Conservation (phyloP, 108 stramenopile species). For the Nitzschia putrida region DNA sequence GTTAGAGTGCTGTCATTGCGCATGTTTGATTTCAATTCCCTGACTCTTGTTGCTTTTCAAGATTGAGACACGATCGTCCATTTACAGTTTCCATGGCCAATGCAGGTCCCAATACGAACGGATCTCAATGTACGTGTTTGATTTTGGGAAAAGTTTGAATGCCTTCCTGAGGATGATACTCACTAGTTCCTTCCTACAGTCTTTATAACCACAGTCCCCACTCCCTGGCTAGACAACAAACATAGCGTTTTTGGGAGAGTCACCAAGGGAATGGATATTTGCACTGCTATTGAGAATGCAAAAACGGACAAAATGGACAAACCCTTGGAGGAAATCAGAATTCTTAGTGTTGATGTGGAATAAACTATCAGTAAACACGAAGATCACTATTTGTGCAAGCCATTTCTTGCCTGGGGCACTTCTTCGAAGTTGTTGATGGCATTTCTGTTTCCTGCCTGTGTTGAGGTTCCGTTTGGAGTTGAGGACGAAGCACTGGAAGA, state of each 20-base stretch:
- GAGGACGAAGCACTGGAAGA: background rate
- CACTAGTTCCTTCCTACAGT: constrained; percentile 7
- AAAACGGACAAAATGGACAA: constrained; percentile 94
- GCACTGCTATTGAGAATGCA: constrained; percentile 87
- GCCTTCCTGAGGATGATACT: background rate
- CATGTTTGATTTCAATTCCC: background rate
- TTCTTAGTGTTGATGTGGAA: constrained; percentile 85
- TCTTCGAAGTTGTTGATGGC: too few species aligned
- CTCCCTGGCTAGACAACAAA: constrained; percentile 95
- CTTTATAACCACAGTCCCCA: constrained; percentile 89
- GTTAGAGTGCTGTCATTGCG: background rate
- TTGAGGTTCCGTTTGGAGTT: too few species aligned
- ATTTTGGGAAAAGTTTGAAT: background rate
- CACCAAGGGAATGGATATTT: constrained; percentile 93
- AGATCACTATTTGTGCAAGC: too few species aligned
- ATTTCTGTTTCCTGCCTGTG: too few species aligned
- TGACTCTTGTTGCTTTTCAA: background rate
- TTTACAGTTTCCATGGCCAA: constrained; percentile 99
- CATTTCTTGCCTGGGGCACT: too few species aligned
- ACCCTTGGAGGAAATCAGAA: constrained; percentile 91
- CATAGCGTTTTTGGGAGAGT: constrained; percentile 99
- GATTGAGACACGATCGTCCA: constrained; percentile 89
- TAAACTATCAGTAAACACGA: constrained; percentile 23
- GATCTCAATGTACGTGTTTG: constrained; percentile 50
- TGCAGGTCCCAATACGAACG: constrained; percentile 84